Evolutionary conservation across 2,329 filamentous ascomycete species (phyloP).

Genomic region (Torrubiella hemipterigena): DNA sequence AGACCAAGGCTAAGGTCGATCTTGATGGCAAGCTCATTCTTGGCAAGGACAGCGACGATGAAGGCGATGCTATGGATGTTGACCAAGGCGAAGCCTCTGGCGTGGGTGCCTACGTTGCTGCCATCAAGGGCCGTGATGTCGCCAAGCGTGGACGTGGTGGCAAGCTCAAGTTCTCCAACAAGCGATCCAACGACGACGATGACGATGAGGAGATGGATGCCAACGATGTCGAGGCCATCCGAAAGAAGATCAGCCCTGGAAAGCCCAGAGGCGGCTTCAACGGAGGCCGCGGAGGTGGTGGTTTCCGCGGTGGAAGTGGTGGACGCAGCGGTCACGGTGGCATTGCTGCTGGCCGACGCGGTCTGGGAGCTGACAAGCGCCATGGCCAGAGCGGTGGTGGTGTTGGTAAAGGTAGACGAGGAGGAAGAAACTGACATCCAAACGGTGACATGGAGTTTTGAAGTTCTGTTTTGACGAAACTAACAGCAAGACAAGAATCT

Average conservation of each 20-base stretch:
- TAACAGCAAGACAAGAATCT: too few species aligned
- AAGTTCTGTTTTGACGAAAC: too few species aligned
- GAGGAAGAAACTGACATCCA: conserved; percentile 32
- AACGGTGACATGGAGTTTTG: conserved; percentile 29
- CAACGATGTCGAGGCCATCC: conserved; percentile 38
- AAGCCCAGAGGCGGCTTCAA: conserved; percentile 17
- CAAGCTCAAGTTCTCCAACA: conserved; percentile 61
- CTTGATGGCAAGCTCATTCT: conserved; percentile 73
- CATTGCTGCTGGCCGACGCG: conserved; percentile 15
- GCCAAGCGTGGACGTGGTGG: conserved; percentile 53
- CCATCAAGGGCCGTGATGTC: conserved; percentile 55
- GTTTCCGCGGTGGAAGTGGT: conserved; percentile 16
- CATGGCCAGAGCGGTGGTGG: conserved; percentile 18
- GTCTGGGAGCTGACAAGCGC: conserved; percentile 8
- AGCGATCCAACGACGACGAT: conserved; percentile 31
- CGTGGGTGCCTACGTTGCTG: conserved; percentile 56
- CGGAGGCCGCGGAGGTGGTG: conserved; percentile 17
- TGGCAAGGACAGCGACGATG: conserved; percentile 41
- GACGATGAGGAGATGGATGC: conserved; percentile 40
- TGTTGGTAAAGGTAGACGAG: conserved; percentile 28
- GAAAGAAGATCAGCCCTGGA: conserved; percentile 32
- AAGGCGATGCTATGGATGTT: conserved; percentile 48
- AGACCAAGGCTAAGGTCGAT: conserved; percentile 57
- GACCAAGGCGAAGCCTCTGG: conserved; percentile 46
- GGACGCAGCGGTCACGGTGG: conserved; percentile 21